These are phyloP conservation scores for Neurospora tetrasperma DNA, from an alignment of 495 filamentous ascomycete species.

Conservation along the genomic window DNA sequence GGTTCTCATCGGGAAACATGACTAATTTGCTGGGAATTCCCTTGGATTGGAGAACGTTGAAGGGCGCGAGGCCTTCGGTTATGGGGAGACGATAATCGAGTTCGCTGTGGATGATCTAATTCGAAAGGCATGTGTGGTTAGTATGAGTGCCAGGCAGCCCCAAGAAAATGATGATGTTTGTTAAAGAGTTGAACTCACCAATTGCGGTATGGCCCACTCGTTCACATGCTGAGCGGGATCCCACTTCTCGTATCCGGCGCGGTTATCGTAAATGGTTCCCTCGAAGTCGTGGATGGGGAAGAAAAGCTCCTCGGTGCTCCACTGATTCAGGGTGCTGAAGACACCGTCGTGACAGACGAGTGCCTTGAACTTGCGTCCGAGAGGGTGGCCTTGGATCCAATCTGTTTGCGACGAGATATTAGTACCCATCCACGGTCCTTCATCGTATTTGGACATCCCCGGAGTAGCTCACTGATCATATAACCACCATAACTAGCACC, in stretches of 20 bases:
- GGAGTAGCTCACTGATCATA: conserved; percentile 53
- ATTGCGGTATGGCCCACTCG: conserved; percentile 74
- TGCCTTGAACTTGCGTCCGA: conserved; percentile 76
- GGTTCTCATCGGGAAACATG: conserved; percentile 74
- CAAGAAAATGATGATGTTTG: not conserved
- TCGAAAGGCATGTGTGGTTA: not conserved
- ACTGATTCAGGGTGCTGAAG: conserved; percentile 66
- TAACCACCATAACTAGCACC: conserved; percentile 85
- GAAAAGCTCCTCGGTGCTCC: conserved; percentile 77
- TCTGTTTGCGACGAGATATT: conserved; percentile 25
- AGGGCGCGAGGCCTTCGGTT: conserved; percentile 71
- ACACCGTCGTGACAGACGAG: conserved; percentile 87
- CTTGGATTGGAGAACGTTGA: conserved; percentile 74
- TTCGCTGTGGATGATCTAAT: conserved; percentile 74
- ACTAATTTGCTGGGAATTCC: conserved; percentile 63
- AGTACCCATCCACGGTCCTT: not conserved
- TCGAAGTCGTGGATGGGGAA: conserved; percentile 78
- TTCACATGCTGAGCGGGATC: conserved; percentile 58
- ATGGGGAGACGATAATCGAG: conserved; percentile 85
- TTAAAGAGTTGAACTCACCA: conserved; percentile 25
- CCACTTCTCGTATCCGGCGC: conserved; percentile 68
- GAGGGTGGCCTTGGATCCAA: conserved; percentile 60
- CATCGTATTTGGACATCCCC: not conserved
- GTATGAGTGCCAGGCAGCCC: not conserved
- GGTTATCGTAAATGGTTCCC: conserved; percentile 65